Base-by-base conservation (phyloP, 345 rosid species). In the Ailanthus altissimus region DNA sequence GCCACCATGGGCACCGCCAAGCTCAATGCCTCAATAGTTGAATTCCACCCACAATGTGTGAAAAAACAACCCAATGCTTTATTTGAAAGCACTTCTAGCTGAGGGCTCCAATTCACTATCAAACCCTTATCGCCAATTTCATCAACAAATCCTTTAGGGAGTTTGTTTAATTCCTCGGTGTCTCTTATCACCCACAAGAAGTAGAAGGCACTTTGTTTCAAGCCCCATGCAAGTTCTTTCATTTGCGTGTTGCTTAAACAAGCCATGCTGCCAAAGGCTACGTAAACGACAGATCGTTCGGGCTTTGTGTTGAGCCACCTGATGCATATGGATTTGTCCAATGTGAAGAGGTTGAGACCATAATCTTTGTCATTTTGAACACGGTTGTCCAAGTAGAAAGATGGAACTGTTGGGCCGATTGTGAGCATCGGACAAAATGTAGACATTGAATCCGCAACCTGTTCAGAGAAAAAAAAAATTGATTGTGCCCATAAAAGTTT, bases 381-480 rank as follows among this genome's bases (percentile, higher is more conserved):
- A 14, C 87, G 77, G 43, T 87, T 75, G 85, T 91, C 94, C 36
- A 91, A 66, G 83, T 84, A 90, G 46, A 79, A 50, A 4, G 97
- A 93, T 36, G 90, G 94, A 75, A 93, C 75, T 21, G 93, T 91
- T 13, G 96, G 94, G 2, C 97, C 95, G 6, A 88, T 81, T n/a
- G 91, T 85, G 58, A 87, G 56, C 53, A 83, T 16, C 0, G 83
- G 83, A 54, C 83, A 81, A 46, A 77, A 70, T 74, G 84, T 84
- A 0, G 89, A 81, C 90, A 87, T 84, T 50, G 83, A 40, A 5
- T 84, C 86, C 57, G 78, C 85, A 59, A 74, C 90, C 90, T 89
- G 75, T 54, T 25, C 13, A 13, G 12, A 18, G 2, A 23, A 67
- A 74, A 45, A n/a, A n/a, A n/a, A n/a, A n/a, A n/a, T n/a, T n/a